Percentiles rank a stretch among this genome's conserved stretches.
Evolutionary conservation across 805 yeast species (phyloP).

Genomic region (Pichia membranifaciens): DNA sequence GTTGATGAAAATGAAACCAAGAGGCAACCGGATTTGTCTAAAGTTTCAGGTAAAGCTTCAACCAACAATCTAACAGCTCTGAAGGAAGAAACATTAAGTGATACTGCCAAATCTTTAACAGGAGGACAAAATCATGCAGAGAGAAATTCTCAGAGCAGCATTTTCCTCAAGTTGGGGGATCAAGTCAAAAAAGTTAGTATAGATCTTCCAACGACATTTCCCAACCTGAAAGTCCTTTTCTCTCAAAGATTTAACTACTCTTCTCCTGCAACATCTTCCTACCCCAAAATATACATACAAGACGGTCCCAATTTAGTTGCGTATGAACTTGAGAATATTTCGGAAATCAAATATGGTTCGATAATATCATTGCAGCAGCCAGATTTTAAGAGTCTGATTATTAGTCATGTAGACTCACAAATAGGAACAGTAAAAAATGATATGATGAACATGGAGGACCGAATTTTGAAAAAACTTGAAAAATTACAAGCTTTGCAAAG

Average conservation of each 20-base stretch:
- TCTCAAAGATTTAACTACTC: slow-evolving; percentile 85
- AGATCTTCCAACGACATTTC: slow-evolving; percentile 41
- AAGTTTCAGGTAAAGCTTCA: neutral
- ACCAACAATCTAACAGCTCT: neutral
- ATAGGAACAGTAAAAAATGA: slow-evolving; percentile 25
- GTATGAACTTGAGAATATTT: slow-evolving; percentile 79
- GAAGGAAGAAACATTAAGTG: neutral
- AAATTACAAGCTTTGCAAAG: slow-evolving; percentile 8
- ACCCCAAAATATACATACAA: slow-evolving; percentile 74
- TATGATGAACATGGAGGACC: slow-evolving; percentile 24
- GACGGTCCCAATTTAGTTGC: slow-evolving; percentile 55
- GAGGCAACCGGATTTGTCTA: neutral
- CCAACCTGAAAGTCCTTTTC: slow-evolving; percentile 61
- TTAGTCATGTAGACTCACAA: slow-evolving; percentile 26
- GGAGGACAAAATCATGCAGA: neutral
- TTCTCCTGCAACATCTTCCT: slow-evolving; percentile 41
- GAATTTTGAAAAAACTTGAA: slow-evolving; percentile 22
- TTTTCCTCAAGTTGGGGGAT: slow-evolving; percentile 48
- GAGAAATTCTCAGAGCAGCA: neutral
- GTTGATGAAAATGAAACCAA: neutral
- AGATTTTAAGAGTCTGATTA: slow-evolving; percentile 20
- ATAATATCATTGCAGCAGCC: slow-evolving; percentile 55
- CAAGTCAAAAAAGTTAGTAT: slow-evolving; percentile 50
- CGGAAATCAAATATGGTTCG: slow-evolving; percentile 53
- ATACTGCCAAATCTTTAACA: slow-evolving; percentile 2